A percentile compares a stretch with the other conserved stretches of the same genome.
Evolutionary conservation across 2,329 filamentous ascomycete species (phyloP).

Genomic region (Chrysoporthe deuterocubensis): DNA sequence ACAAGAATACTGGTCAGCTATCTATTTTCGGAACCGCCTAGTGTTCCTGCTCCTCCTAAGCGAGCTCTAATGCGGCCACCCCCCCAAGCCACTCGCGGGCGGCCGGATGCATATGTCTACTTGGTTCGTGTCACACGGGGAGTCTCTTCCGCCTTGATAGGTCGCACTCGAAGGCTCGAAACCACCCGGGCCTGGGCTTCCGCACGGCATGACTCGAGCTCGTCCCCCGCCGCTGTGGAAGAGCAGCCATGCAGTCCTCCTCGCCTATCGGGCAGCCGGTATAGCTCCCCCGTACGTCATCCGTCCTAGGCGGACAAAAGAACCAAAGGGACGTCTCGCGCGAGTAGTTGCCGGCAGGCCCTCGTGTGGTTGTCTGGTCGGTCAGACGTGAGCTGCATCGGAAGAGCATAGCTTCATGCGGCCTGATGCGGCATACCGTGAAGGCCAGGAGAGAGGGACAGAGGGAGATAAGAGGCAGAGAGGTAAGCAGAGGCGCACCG

Average conservation of each 20-base stretch:
- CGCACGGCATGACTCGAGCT: conserved; percentile 3
- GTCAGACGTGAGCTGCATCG: conserved; percentile 13
- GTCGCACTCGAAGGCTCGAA: background rate
- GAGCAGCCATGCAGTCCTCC: conserved; percentile 20
- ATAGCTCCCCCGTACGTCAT: conserved; percentile 12
- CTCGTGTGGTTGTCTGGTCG: conserved; percentile 8
- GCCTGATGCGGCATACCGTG: conserved; percentile 4
- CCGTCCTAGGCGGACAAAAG: background rate
- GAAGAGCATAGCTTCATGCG: conserved; percentile 14
- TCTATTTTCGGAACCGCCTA: background rate
- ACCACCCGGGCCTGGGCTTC: conserved; percentile 12
- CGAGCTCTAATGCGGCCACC: background rate
- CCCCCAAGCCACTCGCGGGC: background rate
- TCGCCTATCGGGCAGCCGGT: conserved; percentile 15
- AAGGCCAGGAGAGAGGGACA: background rate
- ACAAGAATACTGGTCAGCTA: conserved; percentile 7
- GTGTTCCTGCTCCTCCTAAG: background rate
- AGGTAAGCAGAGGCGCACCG: background rate
- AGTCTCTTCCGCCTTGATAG: background rate
- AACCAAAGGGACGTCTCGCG: conserved; percentile 3
- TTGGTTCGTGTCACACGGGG: background rate
- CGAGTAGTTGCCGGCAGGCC: background rate
- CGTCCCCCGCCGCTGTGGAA: conserved; percentile 6
- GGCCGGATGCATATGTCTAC: background rate
- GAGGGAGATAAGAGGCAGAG: too few relatives aligned